phyloP scores from a whole-genome alignment of 2,329 filamentous ascomycete species.

The Beauveria scarabaeidicola region DNA sequence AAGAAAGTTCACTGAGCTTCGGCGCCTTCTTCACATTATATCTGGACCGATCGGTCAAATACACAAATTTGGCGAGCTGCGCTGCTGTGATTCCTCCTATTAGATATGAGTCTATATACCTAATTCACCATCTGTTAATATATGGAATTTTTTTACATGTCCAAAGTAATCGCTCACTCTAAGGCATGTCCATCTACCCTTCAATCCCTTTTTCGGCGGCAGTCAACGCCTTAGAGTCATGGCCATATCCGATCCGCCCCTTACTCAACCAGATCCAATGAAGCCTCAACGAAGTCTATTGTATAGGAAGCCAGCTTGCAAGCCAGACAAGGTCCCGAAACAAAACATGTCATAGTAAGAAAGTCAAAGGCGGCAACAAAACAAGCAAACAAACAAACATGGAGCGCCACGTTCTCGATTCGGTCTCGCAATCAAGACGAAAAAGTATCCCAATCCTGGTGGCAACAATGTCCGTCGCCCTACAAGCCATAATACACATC shows the following conservation, averaged over 20 bases:
- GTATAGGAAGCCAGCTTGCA: neutral
- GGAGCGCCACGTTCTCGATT: conserved; percentile 3
- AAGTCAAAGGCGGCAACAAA: neutral
- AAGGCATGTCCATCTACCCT: neutral
- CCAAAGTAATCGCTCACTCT: neutral
- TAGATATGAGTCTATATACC: neutral
- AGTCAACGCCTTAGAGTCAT: neutral
- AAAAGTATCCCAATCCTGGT: conserved; percentile 8
- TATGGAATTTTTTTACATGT: neutral
- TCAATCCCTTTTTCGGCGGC: neutral
- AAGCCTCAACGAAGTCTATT: conserved; percentile 2
- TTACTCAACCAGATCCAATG: neutral
- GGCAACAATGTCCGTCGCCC: neutral
- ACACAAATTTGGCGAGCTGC: neutral
- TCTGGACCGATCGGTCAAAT: neutral
- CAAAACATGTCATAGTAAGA: neutral
- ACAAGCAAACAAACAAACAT: conserved; percentile 3
- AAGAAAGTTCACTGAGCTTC: no score
- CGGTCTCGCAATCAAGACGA: neutral
- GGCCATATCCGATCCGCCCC: neutral
- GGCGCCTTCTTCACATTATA: neutral
- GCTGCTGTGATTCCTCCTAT: neutral
- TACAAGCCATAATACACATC: conserved; percentile 1
- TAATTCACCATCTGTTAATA: neutral
- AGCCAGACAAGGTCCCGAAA: neutral